phyloP scores from a whole-genome alignment of 805 yeast genomes.

The Candida broadrunensis region DNA sequence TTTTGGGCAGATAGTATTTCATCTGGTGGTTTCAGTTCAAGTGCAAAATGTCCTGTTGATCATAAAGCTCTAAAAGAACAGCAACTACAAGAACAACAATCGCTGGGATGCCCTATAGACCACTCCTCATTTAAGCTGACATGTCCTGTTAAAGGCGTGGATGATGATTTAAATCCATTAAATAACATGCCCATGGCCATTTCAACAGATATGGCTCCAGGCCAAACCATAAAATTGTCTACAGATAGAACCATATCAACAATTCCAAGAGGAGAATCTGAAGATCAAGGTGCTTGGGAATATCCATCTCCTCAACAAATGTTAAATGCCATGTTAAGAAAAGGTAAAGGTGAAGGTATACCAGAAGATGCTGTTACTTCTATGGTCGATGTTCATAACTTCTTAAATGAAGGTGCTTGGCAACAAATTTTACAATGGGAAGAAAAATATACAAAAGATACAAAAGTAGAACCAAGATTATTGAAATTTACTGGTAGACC shows the following conservation, averaged over 20 bases:
- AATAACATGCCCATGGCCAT: constrained; percentile 84
- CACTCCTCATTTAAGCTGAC: constrained; percentile 14
- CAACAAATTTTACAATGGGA: constrained; percentile 93
- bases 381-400: constrained; percentile 97
- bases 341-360: constrained; percentile 83
- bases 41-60: constrained; percentile 38
- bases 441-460: constrained; percentile 54
- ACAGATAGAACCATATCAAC: constrained; percentile 80
- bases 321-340: constrained; percentile 95
- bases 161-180: constrained; percentile 62
- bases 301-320: constrained; percentile 99
- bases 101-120: constrained; percentile 11
- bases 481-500: constrained; percentile 91
- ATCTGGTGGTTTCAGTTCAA: not conserved
- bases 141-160: constrained; percentile 35
- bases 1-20: constrained; percentile 64
- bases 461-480: constrained; percentile 68
- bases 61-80: constrained; percentile 18
- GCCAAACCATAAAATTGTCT: constrained; percentile 75
- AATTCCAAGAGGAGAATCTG: constrained; percentile 77
- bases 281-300: constrained; percentile 84
- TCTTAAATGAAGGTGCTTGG: constrained; percentile 98
- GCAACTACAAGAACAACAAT: not conserved
- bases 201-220: constrained; percentile 67
- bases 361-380: constrained; percentile 95